Evolutionary conservation across 805 yeast species (phyloP).

Genomic region (Wickerhamiella hasegawae): DNA sequence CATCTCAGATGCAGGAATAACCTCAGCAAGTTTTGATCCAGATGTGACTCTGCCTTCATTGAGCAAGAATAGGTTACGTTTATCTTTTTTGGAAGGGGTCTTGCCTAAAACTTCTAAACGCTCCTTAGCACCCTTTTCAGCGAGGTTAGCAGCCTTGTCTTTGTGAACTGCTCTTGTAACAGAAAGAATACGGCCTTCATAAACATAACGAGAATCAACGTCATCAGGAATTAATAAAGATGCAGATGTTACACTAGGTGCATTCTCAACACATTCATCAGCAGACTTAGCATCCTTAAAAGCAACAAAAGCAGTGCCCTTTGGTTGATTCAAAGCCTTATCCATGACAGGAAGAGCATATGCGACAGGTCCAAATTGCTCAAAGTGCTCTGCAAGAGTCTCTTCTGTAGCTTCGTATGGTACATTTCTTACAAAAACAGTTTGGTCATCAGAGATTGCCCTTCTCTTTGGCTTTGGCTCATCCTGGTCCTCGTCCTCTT

Average conservation of each 20-base stretch:
- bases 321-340: conserved; percentile 68
- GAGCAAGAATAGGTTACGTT: conserved; percentile 66
- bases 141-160: conserved; percentile 57
- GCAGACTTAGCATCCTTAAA: conserved; percentile 48
- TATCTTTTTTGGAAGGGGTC: conserved; percentile 64
- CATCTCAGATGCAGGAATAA: conserved; percentile 54
- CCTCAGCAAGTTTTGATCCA: conserved; percentile 60
- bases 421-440: conserved; percentile 78
- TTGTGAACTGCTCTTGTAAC: conserved; percentile 76
- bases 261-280: conserved; percentile 51
- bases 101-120: conserved; percentile 69
- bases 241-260: conserved; percentile 54
- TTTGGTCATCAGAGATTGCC: conserved; percentile 23
- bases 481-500: conserved; percentile 18
- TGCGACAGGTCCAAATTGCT: conserved; percentile 69
- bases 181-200: conserved; percentile 80
- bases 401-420: conserved; percentile 91
- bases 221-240: conserved; percentile 81
- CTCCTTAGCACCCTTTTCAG: conserved; percentile 55
- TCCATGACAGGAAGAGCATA: conserved; percentile 92
- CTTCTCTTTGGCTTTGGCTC: conserved; percentile 17
- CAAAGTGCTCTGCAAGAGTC: conserved; percentile 58
- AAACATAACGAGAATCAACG: conserved; percentile 71
- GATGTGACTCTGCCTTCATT: conserved; percentile 88
- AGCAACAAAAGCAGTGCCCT: conserved; percentile 91